Evolutionary conservation across 2,329 filamentous ascomycete species (phyloP).

Genomic region (Fusarium robinianum): DNA sequence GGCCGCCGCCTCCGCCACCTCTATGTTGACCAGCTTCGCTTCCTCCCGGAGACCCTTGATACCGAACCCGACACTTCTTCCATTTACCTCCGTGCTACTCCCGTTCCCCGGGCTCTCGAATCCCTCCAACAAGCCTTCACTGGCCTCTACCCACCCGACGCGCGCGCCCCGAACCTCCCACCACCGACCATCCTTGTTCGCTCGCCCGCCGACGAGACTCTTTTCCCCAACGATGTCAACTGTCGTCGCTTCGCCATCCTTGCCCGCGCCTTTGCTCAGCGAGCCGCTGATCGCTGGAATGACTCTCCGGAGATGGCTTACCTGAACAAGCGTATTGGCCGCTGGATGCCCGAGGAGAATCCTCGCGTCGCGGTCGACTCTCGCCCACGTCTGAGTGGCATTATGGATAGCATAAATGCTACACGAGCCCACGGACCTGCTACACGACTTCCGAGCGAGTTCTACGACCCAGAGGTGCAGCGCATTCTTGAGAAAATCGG

Average conservation of each 20-base stretch:
- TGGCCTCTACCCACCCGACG: constrained; percentile 69
- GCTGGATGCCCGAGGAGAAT: constrained; percentile 79
- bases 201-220: constrained; percentile 70
- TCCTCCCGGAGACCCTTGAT: constrained; percentile 66
- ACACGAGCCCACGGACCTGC: constrained; percentile 77
- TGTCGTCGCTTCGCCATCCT: constrained; percentile 75
- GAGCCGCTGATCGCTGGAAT: constrained; percentile 76
- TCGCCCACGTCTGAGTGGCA: constrained; percentile 80
- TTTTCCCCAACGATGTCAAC: constrained; percentile 77
- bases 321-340: constrained; percentile 74
- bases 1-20: constrained; percentile 70
- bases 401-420: constrained; percentile 93
- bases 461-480: constrained; percentile 78
- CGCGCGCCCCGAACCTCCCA: constrained; percentile 54
- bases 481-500: constrained; percentile 74
- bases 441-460: constrained; percentile 79
- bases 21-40: constrained; percentile 75
- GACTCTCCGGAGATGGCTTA: constrained; percentile 80
- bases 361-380: constrained; percentile 79
- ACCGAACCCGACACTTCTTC: constrained; percentile 56
- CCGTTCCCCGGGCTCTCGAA: constrained; percentile 75
- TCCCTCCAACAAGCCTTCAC: constrained; percentile 76
- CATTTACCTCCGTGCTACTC: constrained; percentile 75
- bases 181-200: constrained; percentile 69
- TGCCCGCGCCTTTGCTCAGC: constrained; percentile 70